Base-by-base conservation (phyloP, 2,329 filamentous ascomycete species). In the Neonectria coccinea region DNA sequence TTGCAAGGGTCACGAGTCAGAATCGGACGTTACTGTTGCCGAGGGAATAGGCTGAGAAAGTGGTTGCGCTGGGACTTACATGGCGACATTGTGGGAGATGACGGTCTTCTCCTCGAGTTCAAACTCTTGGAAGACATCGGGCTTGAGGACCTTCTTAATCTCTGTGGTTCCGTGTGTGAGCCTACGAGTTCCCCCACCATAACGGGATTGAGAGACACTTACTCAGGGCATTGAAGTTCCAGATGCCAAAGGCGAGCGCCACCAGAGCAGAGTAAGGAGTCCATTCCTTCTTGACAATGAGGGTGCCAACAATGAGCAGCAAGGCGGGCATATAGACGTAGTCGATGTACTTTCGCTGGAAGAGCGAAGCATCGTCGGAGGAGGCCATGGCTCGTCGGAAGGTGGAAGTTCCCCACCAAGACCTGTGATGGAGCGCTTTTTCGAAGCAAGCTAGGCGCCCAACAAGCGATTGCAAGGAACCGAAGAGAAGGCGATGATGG, bases 31-130 rank as follows among this genome's bases (percentile, higher is more conserved):
- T 22, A 18, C 25, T 39, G 31, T 41, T 44, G 25, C 11, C 25
- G 16, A 42, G n/a, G 25, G 54, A 69, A 51, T 70, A 56, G 31
- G 70, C 65, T 2, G 16, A 48, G 56, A 9, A 48, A 31, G 31
- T 55, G 16, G 42, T 20, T 22, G 31, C 41, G 59, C 36, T 12
- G 50, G 5, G 42, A 81, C 87, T 76, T 82, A 94, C 92, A 99
- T 97, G 80, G 95, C 94, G 65, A 97, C 95, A 85, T 99, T 99
- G 88, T 98, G 96, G 33, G 95, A 97, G 76, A 98, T 91, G 70
- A 97, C 87, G 14, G 91, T 98, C 88, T 97, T 98, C 81, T 98
- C 93, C 80, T 92, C 91, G 73, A 99, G 90, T 79, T 93, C 91
- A 78, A 97, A 97, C 63, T 97, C 88, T 79, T 97, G 94, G 87